A percentile compares a stretch with the other conserved stretches of the same genome.
Conservation (phyloP, 1,284 basidiomycete genomes). For the Kwoniella shivajii region DNA sequence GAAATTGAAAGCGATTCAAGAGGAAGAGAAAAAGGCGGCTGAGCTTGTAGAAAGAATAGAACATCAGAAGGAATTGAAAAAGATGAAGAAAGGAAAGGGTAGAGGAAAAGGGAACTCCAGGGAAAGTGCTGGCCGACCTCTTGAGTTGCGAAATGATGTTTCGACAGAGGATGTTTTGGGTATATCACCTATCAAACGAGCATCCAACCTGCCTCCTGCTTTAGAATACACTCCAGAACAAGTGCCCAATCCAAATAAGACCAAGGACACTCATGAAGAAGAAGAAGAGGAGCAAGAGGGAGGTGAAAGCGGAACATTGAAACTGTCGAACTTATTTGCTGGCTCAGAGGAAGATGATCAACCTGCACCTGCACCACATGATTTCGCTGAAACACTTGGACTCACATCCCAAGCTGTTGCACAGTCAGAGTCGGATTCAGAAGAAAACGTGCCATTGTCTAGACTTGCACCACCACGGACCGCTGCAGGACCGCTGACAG, state of each 20-base stretch:
- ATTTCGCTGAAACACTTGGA: not conserved
- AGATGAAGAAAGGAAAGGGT: slow-evolving; percentile 13
- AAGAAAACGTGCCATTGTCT: slow-evolving; percentile 49
- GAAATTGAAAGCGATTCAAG: slow-evolving; percentile 43
- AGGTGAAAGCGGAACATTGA: not conserved
- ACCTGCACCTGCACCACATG: not conserved
- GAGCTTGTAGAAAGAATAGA: not conserved
- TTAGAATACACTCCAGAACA: slow-evolving; percentile 21
- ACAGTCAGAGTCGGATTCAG: slow-evolving; percentile 29
- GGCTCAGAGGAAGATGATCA: not conserved
- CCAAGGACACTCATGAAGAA: not conserved
- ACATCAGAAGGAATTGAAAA: slow-evolving; percentile 18
- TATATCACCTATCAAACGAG: slow-evolving; percentile 19
- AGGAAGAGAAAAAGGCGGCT: slow-evolving; percentile 24
- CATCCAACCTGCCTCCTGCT: slow-evolving; percentile 12
- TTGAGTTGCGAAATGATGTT: not conserved
- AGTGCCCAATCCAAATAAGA: not conserved
- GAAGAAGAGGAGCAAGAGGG: slow-evolving; percentile 12
- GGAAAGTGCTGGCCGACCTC: not conserved
- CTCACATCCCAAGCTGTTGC: not conserved
- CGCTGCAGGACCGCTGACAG: not conserved
- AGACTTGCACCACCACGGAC: slow-evolving; percentile 10
- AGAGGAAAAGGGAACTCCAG: slow-evolving; percentile 15
- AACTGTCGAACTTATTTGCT: not conserved
- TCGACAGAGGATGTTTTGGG: slow-evolving; percentile 10